These are phyloP conservation scores for Cladosporium velox DNA, from an alignment of 2,329 filamentous ascomycete species.

Conservation along the genomic window DNA sequence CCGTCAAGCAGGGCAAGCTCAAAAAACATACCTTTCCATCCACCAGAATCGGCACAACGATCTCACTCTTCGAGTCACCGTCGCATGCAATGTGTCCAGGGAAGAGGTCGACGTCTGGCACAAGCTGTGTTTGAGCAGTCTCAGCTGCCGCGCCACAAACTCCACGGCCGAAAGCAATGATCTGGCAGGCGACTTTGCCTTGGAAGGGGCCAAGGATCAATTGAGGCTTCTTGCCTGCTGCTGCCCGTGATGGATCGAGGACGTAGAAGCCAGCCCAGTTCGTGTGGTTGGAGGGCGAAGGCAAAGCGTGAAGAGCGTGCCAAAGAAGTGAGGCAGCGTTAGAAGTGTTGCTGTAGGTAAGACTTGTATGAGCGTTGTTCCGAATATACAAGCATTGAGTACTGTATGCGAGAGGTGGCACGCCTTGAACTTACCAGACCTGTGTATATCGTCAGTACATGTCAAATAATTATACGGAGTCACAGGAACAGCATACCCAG, in stretches of 20 bases:
- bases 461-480: background rate
- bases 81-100: conserved; percentile 84
- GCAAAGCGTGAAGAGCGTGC: conserved; percentile 75
- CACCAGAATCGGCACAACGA: conserved; percentile 72
- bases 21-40: conserved; percentile 46
- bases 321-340: conserved; percentile 76
- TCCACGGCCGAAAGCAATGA: conserved; percentile 70
- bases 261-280: conserved; percentile 87
- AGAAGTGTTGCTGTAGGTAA: conserved; percentile 64
- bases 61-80: conserved; percentile 72
- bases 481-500: conserved; percentile 59
- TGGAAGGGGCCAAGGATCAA: conserved; percentile 80
- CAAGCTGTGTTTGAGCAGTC: conserved; percentile 62
- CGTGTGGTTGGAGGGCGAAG: conserved; percentile 63
- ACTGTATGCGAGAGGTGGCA: background rate
- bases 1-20: background rate
- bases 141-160: conserved; percentile 74
- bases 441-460: background rate
- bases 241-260: conserved; percentile 50
- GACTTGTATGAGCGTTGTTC: background rate
- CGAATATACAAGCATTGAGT: background rate
- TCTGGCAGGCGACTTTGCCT: conserved; percentile 75
- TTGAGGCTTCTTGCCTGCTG: conserved; percentile 41
- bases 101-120: conserved; percentile 70
- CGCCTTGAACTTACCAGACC: conserved; percentile 24